Conservation (phyloP, 352 stramenopile genomes). For the Pythium rhizo-oryzae region DNA sequence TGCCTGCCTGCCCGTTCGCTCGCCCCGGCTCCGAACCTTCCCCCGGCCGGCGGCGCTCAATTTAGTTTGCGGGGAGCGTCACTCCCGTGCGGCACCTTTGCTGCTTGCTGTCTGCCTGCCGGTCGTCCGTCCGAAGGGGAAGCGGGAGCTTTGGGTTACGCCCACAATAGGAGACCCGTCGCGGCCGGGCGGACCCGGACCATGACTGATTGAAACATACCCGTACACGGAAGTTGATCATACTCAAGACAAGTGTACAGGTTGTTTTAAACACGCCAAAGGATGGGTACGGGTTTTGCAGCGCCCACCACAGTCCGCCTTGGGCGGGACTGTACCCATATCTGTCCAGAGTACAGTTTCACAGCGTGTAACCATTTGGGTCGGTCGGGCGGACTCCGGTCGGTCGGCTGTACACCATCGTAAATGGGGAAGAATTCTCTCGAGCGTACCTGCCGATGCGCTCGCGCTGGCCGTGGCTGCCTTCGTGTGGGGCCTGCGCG, state of each 20-base stretch:
- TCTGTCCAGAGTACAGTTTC: slow-evolving; percentile 30
- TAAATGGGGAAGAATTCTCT: no score
- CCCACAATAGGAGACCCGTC: slow-evolving; percentile 7
- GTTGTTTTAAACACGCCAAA: slow-evolving; percentile 20
- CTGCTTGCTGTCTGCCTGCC: slow-evolving; percentile 4
- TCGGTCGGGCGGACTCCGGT: no score
- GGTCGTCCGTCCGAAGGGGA: neutral
- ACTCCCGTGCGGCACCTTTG: slow-evolving; percentile 13
- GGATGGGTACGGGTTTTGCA: slow-evolving; percentile 7
- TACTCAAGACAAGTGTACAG: slow-evolving; percentile 10
- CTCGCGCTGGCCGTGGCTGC: neutral
- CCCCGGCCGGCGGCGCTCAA: slow-evolving; percentile 8
- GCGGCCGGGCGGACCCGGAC: neutral
- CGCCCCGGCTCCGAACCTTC: slow-evolving; percentile 1
- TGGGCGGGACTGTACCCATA: slow-evolving; percentile 23
- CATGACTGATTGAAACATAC: slow-evolving; percentile 16
- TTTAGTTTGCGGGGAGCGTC: slow-evolving; percentile 17
- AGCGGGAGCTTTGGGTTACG: slow-evolving; percentile 10
- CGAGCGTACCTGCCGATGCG: neutral
- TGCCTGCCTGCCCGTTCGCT: slow-evolving; percentile 15
- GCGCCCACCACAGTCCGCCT: neutral
- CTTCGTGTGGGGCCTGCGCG: no score
- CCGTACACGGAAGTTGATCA: neutral
- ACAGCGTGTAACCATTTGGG: slow-evolving; percentile 20
- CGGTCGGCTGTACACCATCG: no score